Evolutionary conservation across 345 rosid genomes (phyloP).

Genomic region (Durio zibethinus): DNA sequence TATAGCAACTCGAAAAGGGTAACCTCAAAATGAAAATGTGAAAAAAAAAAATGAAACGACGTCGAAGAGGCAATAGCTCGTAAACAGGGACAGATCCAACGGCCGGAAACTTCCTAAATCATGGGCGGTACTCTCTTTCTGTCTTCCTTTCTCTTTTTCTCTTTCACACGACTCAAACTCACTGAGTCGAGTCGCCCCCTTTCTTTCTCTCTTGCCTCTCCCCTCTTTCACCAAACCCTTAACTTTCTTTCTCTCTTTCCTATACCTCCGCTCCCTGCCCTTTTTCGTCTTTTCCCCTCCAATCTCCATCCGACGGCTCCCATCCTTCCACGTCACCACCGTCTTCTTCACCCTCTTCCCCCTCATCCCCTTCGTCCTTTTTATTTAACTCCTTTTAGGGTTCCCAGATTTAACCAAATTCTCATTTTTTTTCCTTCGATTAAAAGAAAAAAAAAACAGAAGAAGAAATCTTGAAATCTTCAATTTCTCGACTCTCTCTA

Average conservation of each 20-base stretch:
- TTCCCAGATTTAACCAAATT: constrained; percentile 34
- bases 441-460: neutral
- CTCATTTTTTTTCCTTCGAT: neutral
- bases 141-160: neutral
- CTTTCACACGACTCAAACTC: constrained; percentile 17
- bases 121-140: neutral
- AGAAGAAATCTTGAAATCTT: constrained; percentile 12
- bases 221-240: constrained; percentile 17
- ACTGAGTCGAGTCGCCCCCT: constrained; percentile 28
- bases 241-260: constrained; percentile 6
- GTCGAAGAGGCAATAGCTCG: neutral
- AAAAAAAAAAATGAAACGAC: neutral
- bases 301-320: constrained; percentile 55
- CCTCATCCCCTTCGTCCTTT: constrained; percentile 20
- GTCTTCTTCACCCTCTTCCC: constrained; percentile 63
- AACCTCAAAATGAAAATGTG: neutral
- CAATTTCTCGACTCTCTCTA: constrained; percentile 15
- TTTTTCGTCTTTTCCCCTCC: constrained; percentile 60
- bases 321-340: constrained; percentile 72
- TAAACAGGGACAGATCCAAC: constrained; percentile 20
- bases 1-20: neutral
- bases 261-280: constrained; percentile 36
- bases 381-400: constrained; percentile 44
- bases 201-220: constrained; percentile 23
- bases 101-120: constrained; percentile 18